Percentiles rank a stretch among this genome's conserved stretches.
Conservation (phyloP, 306 rosid species). For the Lathyrus tuberosus region DNA sequence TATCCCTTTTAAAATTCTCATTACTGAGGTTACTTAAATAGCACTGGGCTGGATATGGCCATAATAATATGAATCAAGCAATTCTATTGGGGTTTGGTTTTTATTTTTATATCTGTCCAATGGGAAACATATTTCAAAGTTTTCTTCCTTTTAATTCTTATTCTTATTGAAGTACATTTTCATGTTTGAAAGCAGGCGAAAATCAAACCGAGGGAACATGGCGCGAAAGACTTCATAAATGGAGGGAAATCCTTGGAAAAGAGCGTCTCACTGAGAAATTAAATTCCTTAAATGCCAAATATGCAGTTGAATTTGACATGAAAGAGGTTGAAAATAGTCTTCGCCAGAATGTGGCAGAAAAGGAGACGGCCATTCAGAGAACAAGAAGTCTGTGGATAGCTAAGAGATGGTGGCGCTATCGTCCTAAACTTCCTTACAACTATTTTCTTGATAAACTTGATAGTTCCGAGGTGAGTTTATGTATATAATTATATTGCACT, state of each 20-base stretch:
- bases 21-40: background rate
- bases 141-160: slow-evolving; percentile 22
- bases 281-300: slow-evolving; percentile 67
- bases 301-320: slow-evolving; percentile 93
- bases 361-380: slow-evolving; percentile 61
- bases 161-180: slow-evolving; percentile 27
- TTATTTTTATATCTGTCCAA: slow-evolving; percentile 24
- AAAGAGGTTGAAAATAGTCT: slow-evolving; percentile 96
- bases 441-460: slow-evolving; percentile 90
- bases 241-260: slow-evolving; percentile 77
- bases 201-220: slow-evolving; percentile 64
- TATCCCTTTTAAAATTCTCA: background rate
- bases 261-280: slow-evolving; percentile 67
- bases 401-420: slow-evolving; percentile 98
- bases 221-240: slow-evolving; percentile 78
- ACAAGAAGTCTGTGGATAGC: slow-evolving; percentile 85
- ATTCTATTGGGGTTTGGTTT: slow-evolving; percentile 22
- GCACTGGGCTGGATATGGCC: slow-evolving; percentile 28
- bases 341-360: slow-evolving; percentile 83
- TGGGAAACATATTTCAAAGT: slow-evolving; percentile 5
- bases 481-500: slow-evolving; percentile 9
- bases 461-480: slow-evolving; percentile 73
- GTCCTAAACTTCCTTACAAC: slow-evolving; percentile 89
- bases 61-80: slow-evolving; percentile 33
- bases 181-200: slow-evolving; percentile 48